Conservation (phyloP, 495 filamentous ascomycete genomes). For the Xylaria telfairii region DNA sequence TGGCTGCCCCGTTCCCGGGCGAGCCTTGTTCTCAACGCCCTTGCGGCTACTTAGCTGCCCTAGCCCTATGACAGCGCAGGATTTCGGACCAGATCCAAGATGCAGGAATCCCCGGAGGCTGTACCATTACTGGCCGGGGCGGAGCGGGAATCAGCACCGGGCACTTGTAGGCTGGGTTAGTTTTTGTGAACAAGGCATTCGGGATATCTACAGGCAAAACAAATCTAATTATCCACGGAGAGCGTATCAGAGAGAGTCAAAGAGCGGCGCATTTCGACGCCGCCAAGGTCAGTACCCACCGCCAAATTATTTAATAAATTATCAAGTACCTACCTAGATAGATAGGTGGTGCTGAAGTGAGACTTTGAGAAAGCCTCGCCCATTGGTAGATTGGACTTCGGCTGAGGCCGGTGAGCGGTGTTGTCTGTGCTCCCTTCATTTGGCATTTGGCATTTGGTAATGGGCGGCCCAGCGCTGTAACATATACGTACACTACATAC, state of each 20-base stretch:
- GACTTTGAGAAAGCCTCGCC: background rate
- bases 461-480: constrained; percentile 34
- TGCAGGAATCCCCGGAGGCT: constrained; percentile 19
- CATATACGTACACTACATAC: no score
- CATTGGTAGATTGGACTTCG: background rate
- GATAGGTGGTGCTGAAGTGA: background rate
- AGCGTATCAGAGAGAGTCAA: no score
- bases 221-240: background rate
- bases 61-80: constrained; percentile 25
- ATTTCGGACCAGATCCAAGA: constrained; percentile 18
- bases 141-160: constrained; percentile 24
- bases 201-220: background rate
- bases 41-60: constrained; percentile 18
- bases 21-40: constrained; percentile 19
- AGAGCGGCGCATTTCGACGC: background rate
- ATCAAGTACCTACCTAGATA: no score
- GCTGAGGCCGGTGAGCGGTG: background rate
- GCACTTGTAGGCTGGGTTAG: background rate
- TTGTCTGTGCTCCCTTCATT: constrained; percentile 2
- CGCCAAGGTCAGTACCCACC: background rate
- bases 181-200: background rate
- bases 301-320: background rate
- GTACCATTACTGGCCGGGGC: constrained; percentile 23
- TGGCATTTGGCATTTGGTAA: no score
- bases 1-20: constrained; percentile 10